Percentiles rank a stretch among this genome's conserved stretches.
Evolutionary conservation across 768 basidiomycete species (phyloP).

Genomic region (Pleurotus ostreatus): DNA sequence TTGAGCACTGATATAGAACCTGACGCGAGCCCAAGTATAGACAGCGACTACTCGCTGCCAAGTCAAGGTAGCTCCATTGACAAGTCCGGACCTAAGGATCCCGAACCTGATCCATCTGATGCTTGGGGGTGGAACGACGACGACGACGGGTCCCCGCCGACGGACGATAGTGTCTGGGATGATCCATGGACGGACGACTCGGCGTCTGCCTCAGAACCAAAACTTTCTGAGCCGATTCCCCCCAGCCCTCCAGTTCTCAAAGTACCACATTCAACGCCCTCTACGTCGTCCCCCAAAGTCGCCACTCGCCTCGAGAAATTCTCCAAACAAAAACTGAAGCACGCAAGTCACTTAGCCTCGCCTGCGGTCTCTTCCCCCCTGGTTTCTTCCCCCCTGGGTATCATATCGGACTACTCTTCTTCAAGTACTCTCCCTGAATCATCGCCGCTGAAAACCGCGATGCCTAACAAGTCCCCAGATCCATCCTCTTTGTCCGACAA

Average conservation of each 20-base stretch:
- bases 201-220: neutral
- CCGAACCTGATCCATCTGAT: conserved; percentile 45
- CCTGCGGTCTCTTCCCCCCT: conserved; percentile 3
- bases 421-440: conserved; percentile 15
- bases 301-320: conserved; percentile 58
- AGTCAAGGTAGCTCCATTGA: conserved; percentile 11
- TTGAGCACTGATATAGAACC: conserved; percentile 3
- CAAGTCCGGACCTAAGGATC: conserved; percentile 14
- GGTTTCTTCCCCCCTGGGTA: conserved; percentile 1
- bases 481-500: conserved; percentile 12
- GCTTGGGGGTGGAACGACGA: conserved; percentile 81
- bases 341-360: conserved; percentile 19
- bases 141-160: conserved; percentile 24
- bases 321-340: conserved; percentile 45
- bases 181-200: conserved; percentile 63
- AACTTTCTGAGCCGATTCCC: conserved; percentile 17
- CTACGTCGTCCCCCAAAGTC: conserved; percentile 35
- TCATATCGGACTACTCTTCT: conserved; percentile 12
- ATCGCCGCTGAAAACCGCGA: conserved; percentile 14
- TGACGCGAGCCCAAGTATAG: conserved; percentile 8
- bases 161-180: conserved; percentile 44
- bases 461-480: neutral
- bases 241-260: conserved; percentile 20
- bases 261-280: conserved; percentile 16
- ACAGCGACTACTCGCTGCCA: conserved; percentile 12